A percentile compares a stretch with the other conserved stretches of the same genome.
Evolutionary conservation across 139 green algal genomes (phyloP).

Genomic region (Chlamydomonas sp.): DNA sequence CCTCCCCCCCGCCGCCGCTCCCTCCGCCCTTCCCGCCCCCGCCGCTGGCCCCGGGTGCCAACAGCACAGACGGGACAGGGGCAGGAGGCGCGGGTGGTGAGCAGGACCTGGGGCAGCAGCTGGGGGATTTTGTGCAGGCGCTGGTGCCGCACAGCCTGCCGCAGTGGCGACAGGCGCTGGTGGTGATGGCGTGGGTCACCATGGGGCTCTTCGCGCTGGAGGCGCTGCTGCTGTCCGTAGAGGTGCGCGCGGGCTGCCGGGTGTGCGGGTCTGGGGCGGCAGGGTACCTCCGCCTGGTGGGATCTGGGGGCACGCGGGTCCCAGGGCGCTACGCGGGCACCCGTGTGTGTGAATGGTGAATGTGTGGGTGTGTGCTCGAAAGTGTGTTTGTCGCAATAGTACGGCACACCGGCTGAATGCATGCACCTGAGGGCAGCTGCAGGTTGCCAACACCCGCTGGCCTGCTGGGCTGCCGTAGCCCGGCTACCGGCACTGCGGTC

Average conservation of each 20-base stretch:
- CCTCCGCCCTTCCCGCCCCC: neutral
- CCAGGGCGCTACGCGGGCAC: too few species aligned
- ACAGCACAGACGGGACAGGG: too few species aligned
- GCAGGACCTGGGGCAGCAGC: neutral
- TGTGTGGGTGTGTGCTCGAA: too few species aligned
- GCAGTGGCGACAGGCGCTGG: conserved; percentile 16
- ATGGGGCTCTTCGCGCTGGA: conserved; percentile 16
- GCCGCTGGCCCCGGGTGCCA: neutral
- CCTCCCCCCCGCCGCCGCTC: neutral
- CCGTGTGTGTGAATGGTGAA: too few species aligned
- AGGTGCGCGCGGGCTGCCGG: neutral
- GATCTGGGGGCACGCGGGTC: neutral
- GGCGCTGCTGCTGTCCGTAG: conserved; percentile 9
- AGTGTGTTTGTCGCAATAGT: too few species aligned
- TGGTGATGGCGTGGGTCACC: conserved; percentile 7
- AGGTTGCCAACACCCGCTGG: too few species aligned
- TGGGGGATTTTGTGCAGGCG: neutral
- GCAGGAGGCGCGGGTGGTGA: neutral
- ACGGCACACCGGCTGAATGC: too few species aligned
- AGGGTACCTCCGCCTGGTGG: neutral
- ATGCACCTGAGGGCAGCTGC: too few species aligned
- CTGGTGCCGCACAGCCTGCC: neutral
- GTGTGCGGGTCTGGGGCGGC: neutral
- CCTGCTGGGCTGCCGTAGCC: too few species aligned
- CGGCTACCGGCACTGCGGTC: too few species aligned